Conservation (phyloP, 2,329 filamentous ascomycete species). For the Colletotrichum acutatum region DNA sequence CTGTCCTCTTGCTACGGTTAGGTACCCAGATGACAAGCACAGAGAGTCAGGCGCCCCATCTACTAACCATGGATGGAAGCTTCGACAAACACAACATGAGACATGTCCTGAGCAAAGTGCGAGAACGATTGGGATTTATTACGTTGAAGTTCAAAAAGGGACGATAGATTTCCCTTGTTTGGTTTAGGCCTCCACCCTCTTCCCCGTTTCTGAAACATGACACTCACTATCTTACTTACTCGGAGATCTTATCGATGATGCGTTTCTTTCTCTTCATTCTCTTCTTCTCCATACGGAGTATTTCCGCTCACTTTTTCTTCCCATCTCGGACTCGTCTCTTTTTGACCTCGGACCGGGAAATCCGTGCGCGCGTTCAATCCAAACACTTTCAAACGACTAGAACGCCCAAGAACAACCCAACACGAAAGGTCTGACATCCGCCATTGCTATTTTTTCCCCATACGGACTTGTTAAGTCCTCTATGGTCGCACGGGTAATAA, state of each 20-base stretch:
- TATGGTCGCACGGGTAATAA: no score
- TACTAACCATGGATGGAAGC: neutral
- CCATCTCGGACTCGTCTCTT: neutral
- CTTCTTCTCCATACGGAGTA: no score
- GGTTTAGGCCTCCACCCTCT: neutral
- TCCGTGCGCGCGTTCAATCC: neutral
- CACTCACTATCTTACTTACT: neutral
- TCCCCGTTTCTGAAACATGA: neutral
- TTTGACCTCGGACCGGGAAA: conserved; percentile 2
- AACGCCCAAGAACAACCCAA: neutral
- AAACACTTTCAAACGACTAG: neutral
- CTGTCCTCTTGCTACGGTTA: neutral
- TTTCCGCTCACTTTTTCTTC: no score
- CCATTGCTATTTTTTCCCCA: no score
- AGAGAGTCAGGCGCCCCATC: neutral
- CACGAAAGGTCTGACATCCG: no score
- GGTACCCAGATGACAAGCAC: neutral
- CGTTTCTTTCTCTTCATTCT: neutral
- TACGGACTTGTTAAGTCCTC: no score
- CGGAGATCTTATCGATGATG: neutral
- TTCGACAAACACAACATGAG: neutral
- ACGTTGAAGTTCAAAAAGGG: no score
- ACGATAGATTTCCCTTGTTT: neutral
- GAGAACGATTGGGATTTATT: neutral
- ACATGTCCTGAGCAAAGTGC: neutral